These are phyloP conservation scores for Colletotrichum incanum DNA, from an alignment of 2,329 filamentous ascomycete genomes.

Conservation along the genomic window DNA sequence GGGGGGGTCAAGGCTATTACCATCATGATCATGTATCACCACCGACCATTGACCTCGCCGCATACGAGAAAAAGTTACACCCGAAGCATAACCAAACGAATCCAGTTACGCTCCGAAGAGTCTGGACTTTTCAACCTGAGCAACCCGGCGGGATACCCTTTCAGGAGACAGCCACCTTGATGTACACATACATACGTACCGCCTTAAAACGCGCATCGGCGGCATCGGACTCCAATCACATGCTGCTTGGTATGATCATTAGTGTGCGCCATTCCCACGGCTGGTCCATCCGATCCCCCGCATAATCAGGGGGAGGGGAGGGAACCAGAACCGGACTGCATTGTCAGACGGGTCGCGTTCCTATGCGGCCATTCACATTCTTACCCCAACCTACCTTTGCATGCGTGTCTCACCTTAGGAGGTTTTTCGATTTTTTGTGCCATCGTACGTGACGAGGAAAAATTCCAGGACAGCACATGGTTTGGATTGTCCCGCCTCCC, in stretches of 20 bases:
- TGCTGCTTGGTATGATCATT: background rate
- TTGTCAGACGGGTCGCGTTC: constrained; percentile 15
- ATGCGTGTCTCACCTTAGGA: constrained; percentile 3
- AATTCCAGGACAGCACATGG: constrained; percentile 16
- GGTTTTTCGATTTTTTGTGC: background rate
- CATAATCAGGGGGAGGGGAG: background rate
- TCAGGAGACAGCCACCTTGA: background rate
- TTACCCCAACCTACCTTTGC: constrained; percentile 5
- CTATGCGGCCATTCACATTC: constrained; percentile 5
- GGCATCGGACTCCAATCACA: constrained; percentile 4
- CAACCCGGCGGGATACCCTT: background rate
- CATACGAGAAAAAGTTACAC: too few relatives aligned
- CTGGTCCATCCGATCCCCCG: background rate
- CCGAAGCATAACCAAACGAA: background rate
- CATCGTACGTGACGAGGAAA: background rate
- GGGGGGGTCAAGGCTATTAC: background rate
- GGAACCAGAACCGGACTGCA: background rate
- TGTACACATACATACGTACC: background rate
- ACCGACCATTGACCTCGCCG: background rate
- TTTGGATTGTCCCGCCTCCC: background rate
- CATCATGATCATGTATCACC: background rate
- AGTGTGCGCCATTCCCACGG: constrained; percentile 9
- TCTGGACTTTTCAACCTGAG: background rate
- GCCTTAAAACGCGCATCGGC: background rate
- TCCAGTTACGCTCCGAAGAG: background rate